Evolutionary conservation across 1,139 yeast genomes (phyloP), one percentile per base, ranked within the genome.

Genomic region (Blastobotrys indianensis): DNA sequence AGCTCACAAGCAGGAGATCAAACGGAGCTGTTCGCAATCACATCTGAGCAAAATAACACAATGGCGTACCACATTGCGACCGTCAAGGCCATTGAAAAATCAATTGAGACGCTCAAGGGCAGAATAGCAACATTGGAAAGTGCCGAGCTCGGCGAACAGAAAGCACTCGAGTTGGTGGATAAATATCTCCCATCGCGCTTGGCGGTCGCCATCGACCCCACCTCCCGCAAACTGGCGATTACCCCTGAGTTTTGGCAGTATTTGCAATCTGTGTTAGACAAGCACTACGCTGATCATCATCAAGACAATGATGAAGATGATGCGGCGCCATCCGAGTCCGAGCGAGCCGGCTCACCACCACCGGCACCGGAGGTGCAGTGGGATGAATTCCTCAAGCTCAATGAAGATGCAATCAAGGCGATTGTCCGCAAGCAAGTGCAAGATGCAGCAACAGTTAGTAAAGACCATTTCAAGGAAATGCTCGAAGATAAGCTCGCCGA

Each of bases 231-330:
- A 11, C 29, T 47, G 20, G 39, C 40, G 10, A 39, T 49, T 10
- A 23, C 42, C 11, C 53, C 50, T 6, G 53, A 49, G 32, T 49
- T 49, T 37, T 46, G 50, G 50, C 13, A 41, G 31, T 44, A 37
- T 30, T 30, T 47, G 25, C 44, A 46, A 20, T 42, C 41, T 2
- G 37, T 42, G n/a, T 9, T 32, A 9, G 9, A 28, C 36, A 10
- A 25, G 35, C 40, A 16, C 33, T n/a, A 20, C 25, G 25, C 25
- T 4, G 25, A 20, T 20, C 25, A 20, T 7, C 25, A 20, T n/a
- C n/a, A n/a, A n/a, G n/a, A n/a, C 25, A 7, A 20, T 20, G 25
- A 20, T 4, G 25, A 20, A 20, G 25, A 7, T n/a, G n/a, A n/a
- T n/a, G n/a, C n/a, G 7, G 25, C 25, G 25, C 25, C 25, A 20